These are phyloP conservation scores for Coemansia sp. DNA, from an alignment of 192 early-diverging fungal species.

Conservation along the genomic window DNA sequence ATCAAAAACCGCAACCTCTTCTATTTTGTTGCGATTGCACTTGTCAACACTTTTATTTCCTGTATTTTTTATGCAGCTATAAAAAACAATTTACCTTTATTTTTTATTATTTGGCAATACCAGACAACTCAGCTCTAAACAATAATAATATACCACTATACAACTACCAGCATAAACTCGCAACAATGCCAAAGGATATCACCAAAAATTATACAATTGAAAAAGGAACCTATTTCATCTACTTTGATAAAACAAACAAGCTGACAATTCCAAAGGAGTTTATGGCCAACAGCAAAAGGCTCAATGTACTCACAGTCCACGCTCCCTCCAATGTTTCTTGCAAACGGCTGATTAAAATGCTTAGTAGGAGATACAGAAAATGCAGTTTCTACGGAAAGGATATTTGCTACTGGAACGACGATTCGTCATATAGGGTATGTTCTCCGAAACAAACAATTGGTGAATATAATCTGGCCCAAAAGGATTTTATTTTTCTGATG, in stretches of 20 bases:
- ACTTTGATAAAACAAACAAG: not conserved
- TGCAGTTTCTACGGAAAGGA: not conserved
- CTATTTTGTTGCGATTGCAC: too few relatives aligned
- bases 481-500: conserved; percentile 1
- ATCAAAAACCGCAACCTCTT: too few relatives aligned
- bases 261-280: not conserved
- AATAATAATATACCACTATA: too few relatives aligned
- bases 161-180: not conserved
- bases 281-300: not conserved
- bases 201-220: not conserved
- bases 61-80: too few relatives aligned
- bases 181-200: not conserved
- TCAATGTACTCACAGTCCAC: not conserved
- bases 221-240: not conserved
- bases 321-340: conserved; percentile 1
- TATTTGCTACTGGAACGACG: not conserved
- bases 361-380: not conserved
- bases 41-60: too few relatives aligned
- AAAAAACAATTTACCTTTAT: too few relatives aligned
- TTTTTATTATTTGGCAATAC: too few relatives aligned
- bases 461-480: not conserved
- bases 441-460: not conserved
- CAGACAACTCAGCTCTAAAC: too few relatives aligned
- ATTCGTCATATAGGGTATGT: not conserved
- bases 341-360: not conserved